Evolutionary conservation across 331 rosid genomes (phyloP), one percentile per base, ranked within the genome.

Genomic region (Saraca asoca): DNA sequence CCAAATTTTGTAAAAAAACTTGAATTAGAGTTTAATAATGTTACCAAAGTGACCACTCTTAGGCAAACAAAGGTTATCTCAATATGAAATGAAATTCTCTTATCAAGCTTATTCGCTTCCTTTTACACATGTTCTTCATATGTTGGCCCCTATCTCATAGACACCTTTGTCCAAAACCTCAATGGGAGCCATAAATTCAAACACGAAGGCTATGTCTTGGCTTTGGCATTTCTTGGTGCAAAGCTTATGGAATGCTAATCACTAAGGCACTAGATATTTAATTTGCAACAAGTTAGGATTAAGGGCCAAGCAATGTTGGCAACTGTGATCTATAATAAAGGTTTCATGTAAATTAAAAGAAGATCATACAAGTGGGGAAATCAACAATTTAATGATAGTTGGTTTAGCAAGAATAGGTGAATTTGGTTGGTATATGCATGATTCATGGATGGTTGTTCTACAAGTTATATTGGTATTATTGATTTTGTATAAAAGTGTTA

Each of bases 321-420:
- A 59, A 68, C 87, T 13, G 60, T 78, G 79, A 83, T 91, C 56
- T 88, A 88, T 67, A 66, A 83, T 48, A 91, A 91, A 74, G 85
- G 86, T 6, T 77, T 87, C 98, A 0, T 62, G 85, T 76, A 80
- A 73, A 42, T 87, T 92, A 7, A 85, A 85, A 80, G 86, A 85
- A 63, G 78, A 64, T 5, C 81, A 73, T 51, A 87, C 91, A 5
- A 83, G 86, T 12, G 96, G 98, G 0, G 91, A 91, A 75, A 85
- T 87, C 43, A 85, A 89, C 69, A 91, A 91, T 71, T 79, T 87
- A 67, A 66, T 91, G 88, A 79, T 88, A 5, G 86, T 91, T 64
- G 98, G 89, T 79, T 91, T 92, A 19, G 90, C 74, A 70, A 83
- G 96, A 69, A 42, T 91, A 7, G 90, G 95, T 20, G 86, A 89